Evolutionary conservation across 2,329 filamentous ascomycete species (phyloP), one percentile per base, ranked within the genome.

Genomic region (Aspergillus thermomutatus): DNA sequence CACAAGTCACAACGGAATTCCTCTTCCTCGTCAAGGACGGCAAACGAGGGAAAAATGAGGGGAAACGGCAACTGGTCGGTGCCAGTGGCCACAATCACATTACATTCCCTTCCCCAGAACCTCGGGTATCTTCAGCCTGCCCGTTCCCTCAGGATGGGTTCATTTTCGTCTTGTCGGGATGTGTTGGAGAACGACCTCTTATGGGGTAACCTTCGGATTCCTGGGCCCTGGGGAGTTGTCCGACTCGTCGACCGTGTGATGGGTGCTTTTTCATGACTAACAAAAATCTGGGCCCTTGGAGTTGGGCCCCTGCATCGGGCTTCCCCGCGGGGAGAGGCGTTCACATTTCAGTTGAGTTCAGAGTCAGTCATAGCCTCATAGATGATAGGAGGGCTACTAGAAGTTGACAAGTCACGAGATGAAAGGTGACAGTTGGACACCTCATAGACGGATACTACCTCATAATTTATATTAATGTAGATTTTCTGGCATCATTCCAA

Each of bases 291-390:
- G 31, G 25, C 37, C 43, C 41, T 40, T n/a, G n/a, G 26, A 45
- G n/a, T 34, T 14, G 45, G 27, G 51, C 54, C 56, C 63, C 52
- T 63, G 57, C 61, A 60, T 62, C 58, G 63, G 65, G 58, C 56
- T 56, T 66, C 64, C 64, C 66, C 66, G 66, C 66, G 63, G 65
- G 63, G 61, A 60, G 56, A 46, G 43, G 19, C n/a, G n/a, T n/a
- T n/a, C n/a, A n/a, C n/a, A n/a, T n/a, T n/a, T n/a, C n/a, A n/a
- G n/a, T n/a, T n/a, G n/a, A 51, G 54, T 41, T 43, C 51, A 49
- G 51, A 27, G 41, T 53, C 47, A 31, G 47, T 34, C 27, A n/a
- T n/a, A n/a, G n/a, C n/a, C n/a, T n/a, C n/a, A n/a, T n/a, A n/a
- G n/a, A n/a, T n/a, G n/a, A n/a, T n/a, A n/a, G n/a, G n/a, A n/a